These are phyloP conservation scores for Xylaria sp. DNA, from an alignment of 2,329 filamentous ascomycete genomes.

Conservation along the genomic window DNA sequence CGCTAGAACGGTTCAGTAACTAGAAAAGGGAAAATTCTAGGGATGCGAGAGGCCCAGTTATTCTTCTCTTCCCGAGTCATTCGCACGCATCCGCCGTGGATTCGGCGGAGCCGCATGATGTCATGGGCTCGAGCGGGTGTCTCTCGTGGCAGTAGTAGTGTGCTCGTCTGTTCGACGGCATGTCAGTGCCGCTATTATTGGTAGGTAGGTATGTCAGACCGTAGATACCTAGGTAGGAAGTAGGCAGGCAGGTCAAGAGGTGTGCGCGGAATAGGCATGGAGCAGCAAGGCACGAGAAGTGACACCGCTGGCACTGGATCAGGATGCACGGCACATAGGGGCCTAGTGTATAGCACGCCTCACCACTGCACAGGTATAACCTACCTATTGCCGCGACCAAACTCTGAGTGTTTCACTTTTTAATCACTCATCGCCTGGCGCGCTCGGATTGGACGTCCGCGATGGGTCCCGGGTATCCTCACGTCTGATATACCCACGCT, in stretches of 20 bases:
- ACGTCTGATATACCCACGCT: constrained; percentile 1
- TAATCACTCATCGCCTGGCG: constrained; percentile 11
- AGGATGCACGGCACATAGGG: constrained; percentile 1
- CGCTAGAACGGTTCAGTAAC: neutral
- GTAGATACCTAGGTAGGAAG: too few relatives aligned
- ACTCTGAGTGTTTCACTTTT: constrained; percentile 13
- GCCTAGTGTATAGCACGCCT: constrained; percentile 1
- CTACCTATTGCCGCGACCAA: constrained; percentile 1
- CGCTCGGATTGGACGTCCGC: constrained; percentile 2
- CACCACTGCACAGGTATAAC: neutral
- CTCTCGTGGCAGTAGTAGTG: neutral
- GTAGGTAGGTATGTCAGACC: neutral
- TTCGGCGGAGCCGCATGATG: constrained; percentile 21
- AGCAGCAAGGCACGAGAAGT: neutral
- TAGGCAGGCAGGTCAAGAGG: too few relatives aligned
- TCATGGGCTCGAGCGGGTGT: constrained; percentile 12
- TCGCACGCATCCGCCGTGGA: neutral
- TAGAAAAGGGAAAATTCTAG: constrained; percentile 9
- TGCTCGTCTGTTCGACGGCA: neutral
- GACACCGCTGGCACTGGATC: neutral
- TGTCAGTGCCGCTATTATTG: neutral
- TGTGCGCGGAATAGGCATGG: too few relatives aligned
- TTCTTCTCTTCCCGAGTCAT: constrained; percentile 13
- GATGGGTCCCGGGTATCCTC: constrained; percentile 9
- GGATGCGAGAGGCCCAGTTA: constrained; percentile 12